phyloP scores from a whole-genome alignment of 2,329 filamentous ascomycete genomes.

The Colletotrichum trifolii region DNA sequence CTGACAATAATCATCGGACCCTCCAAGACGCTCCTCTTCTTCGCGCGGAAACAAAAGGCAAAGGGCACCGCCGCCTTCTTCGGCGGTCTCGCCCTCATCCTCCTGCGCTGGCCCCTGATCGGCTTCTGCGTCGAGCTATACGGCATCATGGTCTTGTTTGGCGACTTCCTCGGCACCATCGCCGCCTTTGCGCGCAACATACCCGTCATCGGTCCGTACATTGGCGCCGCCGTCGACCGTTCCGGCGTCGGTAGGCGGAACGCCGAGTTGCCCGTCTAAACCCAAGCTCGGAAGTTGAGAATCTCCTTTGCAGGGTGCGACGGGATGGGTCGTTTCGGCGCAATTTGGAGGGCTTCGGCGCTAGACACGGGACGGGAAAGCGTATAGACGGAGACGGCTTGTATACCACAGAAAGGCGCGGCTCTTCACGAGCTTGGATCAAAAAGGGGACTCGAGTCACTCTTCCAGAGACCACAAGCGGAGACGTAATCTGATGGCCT shows the following conservation, averaged over 20 bases:
- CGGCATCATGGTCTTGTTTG: constrained; percentile 92
- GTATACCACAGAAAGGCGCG: constrained; percentile 38
- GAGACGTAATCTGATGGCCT: neutral
- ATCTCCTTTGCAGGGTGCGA: neutral
- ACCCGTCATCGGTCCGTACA: constrained; percentile 87
- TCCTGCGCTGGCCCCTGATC: constrained; percentile 89
- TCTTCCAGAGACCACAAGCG: constrained; percentile 14
- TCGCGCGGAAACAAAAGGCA: constrained; percentile 91
- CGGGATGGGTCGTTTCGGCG: constrained; percentile 2
- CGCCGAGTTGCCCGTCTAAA: constrained; percentile 79
- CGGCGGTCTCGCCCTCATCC: constrained; percentile 83
- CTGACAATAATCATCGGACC: constrained; percentile 95
- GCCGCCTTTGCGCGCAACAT: constrained; percentile 86
- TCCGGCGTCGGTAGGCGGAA: constrained; percentile 77
- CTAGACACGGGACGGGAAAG: constrained; percentile 21
- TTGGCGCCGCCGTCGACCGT: constrained; percentile 79
- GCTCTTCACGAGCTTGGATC: neutral
- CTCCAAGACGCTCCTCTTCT: constrained; percentile 92
- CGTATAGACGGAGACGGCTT: constrained; percentile 29
- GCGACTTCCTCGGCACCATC: constrained; percentile 95
- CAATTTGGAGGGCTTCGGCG: constrained; percentile 16
- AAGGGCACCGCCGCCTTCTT: constrained; percentile 92
- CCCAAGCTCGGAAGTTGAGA: constrained; percentile 39
- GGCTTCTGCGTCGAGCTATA: constrained; percentile 93
- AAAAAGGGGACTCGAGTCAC: constrained; percentile 10